Percentiles rank a stretch among this genome's conserved stretches.
Conservation (phyloP, 1,284 basidiomycete genomes). For the Cryptococcus sp. region DNA sequence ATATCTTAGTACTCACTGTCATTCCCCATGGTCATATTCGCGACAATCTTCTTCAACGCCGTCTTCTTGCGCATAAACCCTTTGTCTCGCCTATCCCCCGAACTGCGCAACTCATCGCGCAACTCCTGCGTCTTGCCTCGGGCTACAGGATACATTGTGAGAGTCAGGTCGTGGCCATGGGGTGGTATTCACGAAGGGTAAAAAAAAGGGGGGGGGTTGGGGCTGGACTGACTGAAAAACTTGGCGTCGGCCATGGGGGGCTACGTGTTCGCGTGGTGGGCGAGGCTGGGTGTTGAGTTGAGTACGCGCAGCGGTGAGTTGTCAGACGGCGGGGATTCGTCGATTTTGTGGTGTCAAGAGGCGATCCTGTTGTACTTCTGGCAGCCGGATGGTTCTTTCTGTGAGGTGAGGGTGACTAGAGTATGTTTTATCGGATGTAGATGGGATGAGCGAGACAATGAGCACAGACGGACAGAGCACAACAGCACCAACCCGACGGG, state of each 20-base stretch:
- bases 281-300: background rate
- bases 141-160: slow-evolving; percentile 42
- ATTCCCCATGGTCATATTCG: slow-evolving; percentile 95
- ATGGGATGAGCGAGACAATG: background rate
- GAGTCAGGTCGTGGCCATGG: background rate
- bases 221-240: slow-evolving; percentile 44
- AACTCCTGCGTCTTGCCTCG: slow-evolving; percentile 86
- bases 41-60: slow-evolving; percentile 91
- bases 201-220: background rate
- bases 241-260: slow-evolving; percentile 50
- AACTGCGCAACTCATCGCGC: slow-evolving; percentile 73
- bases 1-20: slow-evolving; percentile 69
- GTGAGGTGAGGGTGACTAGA: too few species aligned
- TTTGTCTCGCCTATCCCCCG: slow-evolving; percentile 84
- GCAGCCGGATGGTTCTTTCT: too few species aligned
- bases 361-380: background rate
- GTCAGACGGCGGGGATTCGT: background rate
- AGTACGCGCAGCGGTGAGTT: background rate
- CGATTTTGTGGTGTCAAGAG: background rate
- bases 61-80: slow-evolving; percentile 85
- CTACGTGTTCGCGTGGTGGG: background rate
- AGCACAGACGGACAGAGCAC: background rate
- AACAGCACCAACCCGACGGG: background rate
- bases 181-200: background rate
- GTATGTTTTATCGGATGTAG: background rate